These are phyloP conservation scores for Eragrostis nindensis DNA, from an alignment of 176 grass and related monocot species.

Conservation along the genomic window DNA sequence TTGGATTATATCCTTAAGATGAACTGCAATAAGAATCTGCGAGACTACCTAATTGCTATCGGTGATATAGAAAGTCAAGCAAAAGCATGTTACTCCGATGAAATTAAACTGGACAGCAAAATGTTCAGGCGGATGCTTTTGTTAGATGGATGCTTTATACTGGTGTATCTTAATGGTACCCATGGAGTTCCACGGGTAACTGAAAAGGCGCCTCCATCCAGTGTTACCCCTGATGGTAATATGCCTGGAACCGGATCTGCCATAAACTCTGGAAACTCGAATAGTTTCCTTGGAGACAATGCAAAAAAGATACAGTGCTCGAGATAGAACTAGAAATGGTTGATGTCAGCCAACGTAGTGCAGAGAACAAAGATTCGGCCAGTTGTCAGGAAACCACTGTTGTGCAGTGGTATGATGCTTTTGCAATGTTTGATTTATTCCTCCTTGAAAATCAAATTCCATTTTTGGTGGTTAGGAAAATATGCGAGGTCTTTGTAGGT, in stretches of 20 bases:
- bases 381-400: neutral
- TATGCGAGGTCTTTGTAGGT: neutral
- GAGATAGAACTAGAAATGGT: neutral
- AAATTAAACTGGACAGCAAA: conserved; percentile 4
- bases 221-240: neutral
- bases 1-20: conserved; percentile 16
- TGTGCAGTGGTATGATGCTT: neutral
- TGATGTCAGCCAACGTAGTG: neutral
- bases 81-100: conserved; percentile 25
- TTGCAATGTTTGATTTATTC: neutral
- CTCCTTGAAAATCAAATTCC: conserved; percentile 33
- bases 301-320: too few species aligned
- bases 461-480: neutral
- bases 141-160: conserved; percentile 44
- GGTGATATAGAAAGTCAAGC: conserved; percentile 3
- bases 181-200: neutral
- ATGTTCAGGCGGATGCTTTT: conserved; percentile 40
- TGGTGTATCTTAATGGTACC: conserved; percentile 17
- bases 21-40: neutral
- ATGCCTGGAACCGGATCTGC: too few species aligned
- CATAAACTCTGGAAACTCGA: too few species aligned
- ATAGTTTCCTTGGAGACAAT: too few species aligned
- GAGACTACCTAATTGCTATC: neutral
- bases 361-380: neutral
- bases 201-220: neutral